Base-by-base conservation (phyloP, 495 filamentous ascomycete species). In the Neurospora sp. region DNA sequence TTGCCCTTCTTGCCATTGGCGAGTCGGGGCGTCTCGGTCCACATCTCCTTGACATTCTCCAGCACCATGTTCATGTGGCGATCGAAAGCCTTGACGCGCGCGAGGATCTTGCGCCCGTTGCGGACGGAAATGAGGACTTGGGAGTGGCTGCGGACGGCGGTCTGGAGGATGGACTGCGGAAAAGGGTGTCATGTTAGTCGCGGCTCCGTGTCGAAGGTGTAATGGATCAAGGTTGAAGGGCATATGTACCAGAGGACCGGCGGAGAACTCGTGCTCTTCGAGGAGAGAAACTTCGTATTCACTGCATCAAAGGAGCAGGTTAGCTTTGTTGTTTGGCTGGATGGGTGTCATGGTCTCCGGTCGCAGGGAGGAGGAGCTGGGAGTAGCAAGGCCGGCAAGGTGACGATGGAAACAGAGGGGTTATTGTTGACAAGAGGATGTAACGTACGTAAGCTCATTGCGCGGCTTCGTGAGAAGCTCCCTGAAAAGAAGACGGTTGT, bases 211-310 rank as follows among this genome's bases (percentile, higher is more conserved):
- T 54, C 8, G 18, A 46, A 46, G 16, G 18, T 23, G 46, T 27
- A 4, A n/a, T n/a, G 20, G 2, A 31, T 18, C 54, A 35, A 4
- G 23, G 54, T 20, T 97, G 87, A 4, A 94, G 81, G 91, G 54
- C 3, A 35, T 66, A 66, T 66, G 54, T 66, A 66, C 54, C 54
- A 66, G 14, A 66, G 54, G 54, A 66, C 94, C 93, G 62, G 91
- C 88, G 76, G 91, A 92, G 83, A 97, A 93, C 82, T 97, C 94
- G 79, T 97, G 90, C 80, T 95, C 92, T 79, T 97, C 94, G 76
- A 97, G 90, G 76, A 92, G 88, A 69, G 90, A 88, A 76, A 97
- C 90, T 82, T 97, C 94, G 83, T 93, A 97, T 83, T 97, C 94
- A 62, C 92, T 94, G 42, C 73, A 70, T 70, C 31, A 20, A 0